Conservation (phyloP, 768 basidiomycete genomes). For the Lentinula edodes region DNA sequence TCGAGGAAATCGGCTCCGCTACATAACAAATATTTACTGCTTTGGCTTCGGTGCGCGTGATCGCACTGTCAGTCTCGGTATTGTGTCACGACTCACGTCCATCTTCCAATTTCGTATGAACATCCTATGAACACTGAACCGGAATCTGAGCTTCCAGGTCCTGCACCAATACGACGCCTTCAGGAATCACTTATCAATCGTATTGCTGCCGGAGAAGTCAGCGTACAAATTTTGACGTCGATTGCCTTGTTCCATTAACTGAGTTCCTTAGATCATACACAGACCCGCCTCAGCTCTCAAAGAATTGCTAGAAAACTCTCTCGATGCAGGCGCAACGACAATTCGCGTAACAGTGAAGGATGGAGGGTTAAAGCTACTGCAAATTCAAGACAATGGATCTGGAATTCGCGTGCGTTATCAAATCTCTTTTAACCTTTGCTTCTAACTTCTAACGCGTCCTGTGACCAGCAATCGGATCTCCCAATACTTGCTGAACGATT, state of each 20-base stretch:
- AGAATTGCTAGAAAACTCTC: constrained; percentile 88
- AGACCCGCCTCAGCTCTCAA: constrained; percentile 93
- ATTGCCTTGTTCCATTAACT: background rate
- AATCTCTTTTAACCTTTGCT: background rate
- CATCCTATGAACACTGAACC: background rate
- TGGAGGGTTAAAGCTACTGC: constrained; percentile 89
- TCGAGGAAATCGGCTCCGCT: no score
- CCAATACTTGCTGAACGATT: constrained; percentile 91
- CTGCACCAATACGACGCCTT: constrained; percentile 67
- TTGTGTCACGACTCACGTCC: no score
- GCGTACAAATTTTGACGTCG: constrained; percentile 4
- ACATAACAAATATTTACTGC: no score
- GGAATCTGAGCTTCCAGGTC: constrained; percentile 24
- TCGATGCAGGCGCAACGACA: constrained; percentile 89
- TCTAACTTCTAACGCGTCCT: background rate
- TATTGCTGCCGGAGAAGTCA: constrained; percentile 78
- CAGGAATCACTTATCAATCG: constrained; percentile 84
- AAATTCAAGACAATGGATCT: constrained; percentile 95
- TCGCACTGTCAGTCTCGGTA: no score
- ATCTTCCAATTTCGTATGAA: background rate
- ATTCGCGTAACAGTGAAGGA: constrained; percentile 91
- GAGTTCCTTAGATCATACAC: constrained; percentile 61
- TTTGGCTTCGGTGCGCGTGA: no score
- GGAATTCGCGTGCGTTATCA: constrained; percentile 72
- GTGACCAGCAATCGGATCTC: constrained; percentile 72